Percentiles rank a stretch among this genome's conserved stretches.
phyloP scores from a whole-genome alignment of 2,329 filamentous ascomycete species.

The Dothideomycetes sp. region DNA sequence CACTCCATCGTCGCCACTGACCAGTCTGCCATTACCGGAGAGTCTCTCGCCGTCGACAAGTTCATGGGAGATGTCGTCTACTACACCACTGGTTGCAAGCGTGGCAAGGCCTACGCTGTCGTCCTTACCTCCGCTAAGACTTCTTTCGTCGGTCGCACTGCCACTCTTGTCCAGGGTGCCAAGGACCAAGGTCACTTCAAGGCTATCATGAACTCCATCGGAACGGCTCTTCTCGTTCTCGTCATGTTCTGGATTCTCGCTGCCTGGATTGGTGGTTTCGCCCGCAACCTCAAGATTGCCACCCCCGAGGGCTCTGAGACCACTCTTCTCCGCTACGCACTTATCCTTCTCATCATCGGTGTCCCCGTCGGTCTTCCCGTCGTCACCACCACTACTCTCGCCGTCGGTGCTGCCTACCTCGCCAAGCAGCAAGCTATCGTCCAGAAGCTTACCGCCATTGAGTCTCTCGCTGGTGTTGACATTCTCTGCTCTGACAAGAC shows the following conservation, averaged over 20 bases:
- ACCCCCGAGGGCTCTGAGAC: slow-evolving; percentile 44
- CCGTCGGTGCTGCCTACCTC: slow-evolving; percentile 66
- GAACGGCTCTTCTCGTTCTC: slow-evolving; percentile 60
- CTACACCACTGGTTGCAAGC: slow-evolving; percentile 75
- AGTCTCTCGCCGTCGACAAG: slow-evolving; percentile 68
- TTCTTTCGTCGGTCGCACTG: slow-evolving; percentile 69
- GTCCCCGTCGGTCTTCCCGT: slow-evolving; percentile 71
- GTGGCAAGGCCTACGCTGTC: slow-evolving; percentile 63
- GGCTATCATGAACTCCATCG: slow-evolving; percentile 74
- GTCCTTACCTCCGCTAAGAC: slow-evolving; percentile 55
- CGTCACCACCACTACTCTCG: slow-evolving; percentile 66
- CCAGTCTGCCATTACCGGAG: slow-evolving; percentile 72
- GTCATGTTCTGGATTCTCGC: slow-evolving; percentile 69
- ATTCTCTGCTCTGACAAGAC: slow-evolving; percentile 77
- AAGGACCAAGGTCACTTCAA: slow-evolving; percentile 72
- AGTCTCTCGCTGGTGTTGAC: slow-evolving; percentile 65
- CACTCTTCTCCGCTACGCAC: slow-evolving; percentile 57
- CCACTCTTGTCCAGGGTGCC: slow-evolving; percentile 61
- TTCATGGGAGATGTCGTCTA: slow-evolving; percentile 67
- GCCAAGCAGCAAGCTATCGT: slow-evolving; percentile 70
- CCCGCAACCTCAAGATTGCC: slow-evolving; percentile 55
- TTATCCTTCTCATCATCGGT: slow-evolving; percentile 66
- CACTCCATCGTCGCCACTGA: slow-evolving; percentile 60
- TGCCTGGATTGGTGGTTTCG: slow-evolving; percentile 71
- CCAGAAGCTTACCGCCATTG: slow-evolving; percentile 69